These are phyloP conservation scores for Coniosporium tulheliwenetii DNA, from an alignment of 2,329 filamentous ascomycete species.

Conservation along the genomic window DNA sequence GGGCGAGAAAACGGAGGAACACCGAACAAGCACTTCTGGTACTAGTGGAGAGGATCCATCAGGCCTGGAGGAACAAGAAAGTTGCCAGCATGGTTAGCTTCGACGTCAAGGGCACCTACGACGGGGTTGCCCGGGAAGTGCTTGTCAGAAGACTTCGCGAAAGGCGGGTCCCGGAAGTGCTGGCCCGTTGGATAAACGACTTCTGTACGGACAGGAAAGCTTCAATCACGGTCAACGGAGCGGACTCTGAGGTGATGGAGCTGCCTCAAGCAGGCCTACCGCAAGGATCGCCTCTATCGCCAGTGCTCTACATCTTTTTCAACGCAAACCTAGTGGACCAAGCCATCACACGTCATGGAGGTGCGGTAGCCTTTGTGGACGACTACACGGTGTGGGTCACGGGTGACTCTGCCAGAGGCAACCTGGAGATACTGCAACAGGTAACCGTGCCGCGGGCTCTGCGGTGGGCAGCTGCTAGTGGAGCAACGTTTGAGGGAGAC, in stretches of 20 bases:
- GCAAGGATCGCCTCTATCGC: conserved; percentile 15
- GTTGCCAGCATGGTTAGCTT: conserved; percentile 21
- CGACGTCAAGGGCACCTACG: conserved; percentile 25
- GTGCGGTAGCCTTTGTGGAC: too few species aligned
- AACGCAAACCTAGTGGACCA: conserved; percentile 12
- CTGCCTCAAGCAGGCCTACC: too few species aligned
- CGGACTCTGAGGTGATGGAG: too few species aligned
- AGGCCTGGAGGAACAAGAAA: conserved; percentile 13
- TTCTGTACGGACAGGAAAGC: too few species aligned
- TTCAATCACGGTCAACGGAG: conserved; percentile 6
- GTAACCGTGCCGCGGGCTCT: too few species aligned
- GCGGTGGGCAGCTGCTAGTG: conserved; percentile 15
- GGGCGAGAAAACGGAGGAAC: too few species aligned
- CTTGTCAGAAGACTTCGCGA: conserved; percentile 17
- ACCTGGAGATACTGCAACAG: conserved; percentile 5
- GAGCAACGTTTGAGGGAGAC: conserved; percentile 16
- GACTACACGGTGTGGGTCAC: too few species aligned
- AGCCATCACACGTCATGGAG: conserved; percentile 4
- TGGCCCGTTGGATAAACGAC: conserved; percentile 11
- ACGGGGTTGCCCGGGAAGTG: too few species aligned
- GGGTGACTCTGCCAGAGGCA: conserved; percentile 12
- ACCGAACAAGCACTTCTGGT: too few species aligned
- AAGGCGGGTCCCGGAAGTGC: conserved; percentile 10
- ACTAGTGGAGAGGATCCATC: conserved; percentile 15
- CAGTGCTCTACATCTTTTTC: too few species aligned